A percentile compares a stretch with the other conserved stretches of the same genome.
Conservation (phyloP, 306 rosid genomes). For the Casuarina equisetifolia region DNA sequence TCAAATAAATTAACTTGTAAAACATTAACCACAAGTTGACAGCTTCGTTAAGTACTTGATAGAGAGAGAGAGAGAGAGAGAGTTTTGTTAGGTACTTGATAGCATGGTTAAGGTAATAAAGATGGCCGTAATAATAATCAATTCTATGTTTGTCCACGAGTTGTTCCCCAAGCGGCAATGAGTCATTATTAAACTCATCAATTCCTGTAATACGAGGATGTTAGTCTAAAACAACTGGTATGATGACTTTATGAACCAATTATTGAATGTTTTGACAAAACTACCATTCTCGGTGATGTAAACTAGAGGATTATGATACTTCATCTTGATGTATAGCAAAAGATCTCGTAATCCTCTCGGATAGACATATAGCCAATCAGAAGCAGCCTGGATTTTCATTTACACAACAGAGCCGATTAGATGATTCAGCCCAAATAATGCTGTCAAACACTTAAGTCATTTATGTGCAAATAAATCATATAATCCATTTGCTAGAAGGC, state of each 20-base stretch:
- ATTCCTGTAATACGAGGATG: slow-evolving; percentile 34
- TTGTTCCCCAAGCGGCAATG: slow-evolving; percentile 33
- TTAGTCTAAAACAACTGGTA: no score
- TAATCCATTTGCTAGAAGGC: no score
- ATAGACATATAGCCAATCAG: slow-evolving; percentile 53
- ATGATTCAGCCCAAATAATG: no score
- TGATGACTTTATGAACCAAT: no score
- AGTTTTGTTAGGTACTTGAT: slow-evolving; percentile 30
- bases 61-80: slow-evolving; percentile 2
- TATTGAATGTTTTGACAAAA: no score
- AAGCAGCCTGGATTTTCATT: slow-evolving; percentile 37
- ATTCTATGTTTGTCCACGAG: slow-evolving; percentile 40
- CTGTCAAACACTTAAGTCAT: no score
- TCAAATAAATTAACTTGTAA: neutral
- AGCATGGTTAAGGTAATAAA: slow-evolving; percentile 43
- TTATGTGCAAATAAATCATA: no score
- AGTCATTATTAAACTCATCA: slow-evolving; percentile 53
- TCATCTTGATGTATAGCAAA: slow-evolving; percentile 44
- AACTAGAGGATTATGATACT: slow-evolving; percentile 50
- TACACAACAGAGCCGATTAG: neutral
- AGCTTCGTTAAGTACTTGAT: no score
- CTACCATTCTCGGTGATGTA: slow-evolving; percentile 74
- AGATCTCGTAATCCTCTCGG: slow-evolving; percentile 52
- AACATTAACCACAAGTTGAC: no score
- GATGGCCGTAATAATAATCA: slow-evolving; percentile 43